Evolutionary conservation across 495 filamentous ascomycete species (phyloP).

Genomic region (Cudoniella acicularis): DNA sequence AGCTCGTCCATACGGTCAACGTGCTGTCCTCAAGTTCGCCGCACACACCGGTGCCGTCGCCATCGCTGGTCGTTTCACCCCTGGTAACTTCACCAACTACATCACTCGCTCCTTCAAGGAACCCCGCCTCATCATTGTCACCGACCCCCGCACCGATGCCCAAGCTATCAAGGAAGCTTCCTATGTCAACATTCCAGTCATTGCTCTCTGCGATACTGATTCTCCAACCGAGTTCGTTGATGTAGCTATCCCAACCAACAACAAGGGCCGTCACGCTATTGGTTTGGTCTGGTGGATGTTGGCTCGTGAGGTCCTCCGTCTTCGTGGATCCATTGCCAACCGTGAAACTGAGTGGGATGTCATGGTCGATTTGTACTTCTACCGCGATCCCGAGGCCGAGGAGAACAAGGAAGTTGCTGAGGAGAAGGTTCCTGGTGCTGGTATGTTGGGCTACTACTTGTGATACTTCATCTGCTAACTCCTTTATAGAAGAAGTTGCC

Average conservation of each 20-base stretch:
- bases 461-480: conserved; percentile 62
- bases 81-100: conserved; percentile 99
- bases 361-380: conserved; percentile 99
- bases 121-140: conserved; percentile 98
- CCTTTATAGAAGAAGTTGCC: conserved; percentile 66
- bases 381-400: conserved; percentile 98
- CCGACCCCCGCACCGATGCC: conserved; percentile 97
- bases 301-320: conserved; percentile 97
- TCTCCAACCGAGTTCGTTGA: conserved; percentile 99
- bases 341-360: conserved; percentile 96
- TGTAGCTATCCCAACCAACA: conserved; percentile 99
- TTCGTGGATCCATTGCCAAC: conserved; percentile 90
- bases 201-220: conserved; percentile 98
- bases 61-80: conserved; percentile 99
- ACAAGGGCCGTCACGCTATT: conserved; percentile 99
- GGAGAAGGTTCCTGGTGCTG: conserved; percentile 51
- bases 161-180: conserved; percentile 99
- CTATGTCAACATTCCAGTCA: conserved; percentile 99
- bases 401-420: conserved; percentile 74
- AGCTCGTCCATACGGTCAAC: conserved; percentile 98
- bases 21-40: conserved; percentile 98
- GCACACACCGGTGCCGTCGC: conserved; percentile 94
- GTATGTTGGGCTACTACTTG: conserved; percentile 47
- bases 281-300: conserved; percentile 99
- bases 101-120: conserved; percentile 99